Evolutionary conservation across 2,329 filamentous ascomycete species (phyloP), one percentile per base, ranked within the genome.

Genomic region (Metarhizium guizhouense): DNA sequence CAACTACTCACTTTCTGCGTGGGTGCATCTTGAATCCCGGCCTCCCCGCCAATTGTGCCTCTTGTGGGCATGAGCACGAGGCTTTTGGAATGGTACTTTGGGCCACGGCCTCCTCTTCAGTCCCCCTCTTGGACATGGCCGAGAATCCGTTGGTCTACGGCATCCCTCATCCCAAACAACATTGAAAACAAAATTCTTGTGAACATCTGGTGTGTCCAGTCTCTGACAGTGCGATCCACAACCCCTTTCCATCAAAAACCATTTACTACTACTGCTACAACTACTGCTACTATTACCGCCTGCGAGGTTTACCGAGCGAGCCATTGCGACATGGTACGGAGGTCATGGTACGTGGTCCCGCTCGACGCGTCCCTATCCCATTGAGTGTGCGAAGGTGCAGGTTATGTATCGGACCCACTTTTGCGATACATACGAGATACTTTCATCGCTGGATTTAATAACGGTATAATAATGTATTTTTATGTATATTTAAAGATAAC

Each of bases 141-240:
- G 13, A 6, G 13, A 16, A 53, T 53, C 36, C 51, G 20, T 55
- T 57, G 53, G 51, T 53, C 34, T 16, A 51, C 40, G 45, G 50
- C 13, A n/a, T 52, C 43, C 43, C 20, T 51, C 45, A 20, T 20
- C 16, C 43, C 49, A 57, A 45, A 57, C 52, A 51, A 25, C 25
- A 25, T 25, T 25, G 25, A 25, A 50, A 43, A 53, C n/a, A 51
- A 55, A 47, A 20, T 47, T 47, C 51, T 51, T 32, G 51, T 38
- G 25, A 34, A 47, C 53, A 51, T 48, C 1, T 6, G 34, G 4
- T 16, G 29, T 55, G 40, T 55, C 47, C 13, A 13, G 47, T 42
- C 49, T 42, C 43, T 49, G 49, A 38, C 49, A 48, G 40, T 8
- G 13, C 47, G 20, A 25, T 50, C 29, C 56, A 50, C 45, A 43